These are phyloP conservation scores for Verticillium dahliae DNA, from an alignment of 2,329 filamentous ascomycete species.

Conservation along the genomic window DNA sequence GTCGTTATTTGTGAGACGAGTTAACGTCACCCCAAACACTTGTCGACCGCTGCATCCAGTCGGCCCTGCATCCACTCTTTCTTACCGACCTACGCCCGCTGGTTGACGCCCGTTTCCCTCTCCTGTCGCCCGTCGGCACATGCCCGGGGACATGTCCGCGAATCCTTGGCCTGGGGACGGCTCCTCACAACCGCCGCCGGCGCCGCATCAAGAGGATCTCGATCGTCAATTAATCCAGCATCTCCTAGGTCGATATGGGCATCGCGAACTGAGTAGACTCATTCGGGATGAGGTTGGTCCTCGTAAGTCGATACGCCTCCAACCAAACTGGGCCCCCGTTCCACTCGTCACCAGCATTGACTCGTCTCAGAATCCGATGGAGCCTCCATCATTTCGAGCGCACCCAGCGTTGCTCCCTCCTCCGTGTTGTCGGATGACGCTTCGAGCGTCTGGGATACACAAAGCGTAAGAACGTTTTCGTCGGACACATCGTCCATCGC, in stretches of 20 bases:
- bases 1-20: background rate
- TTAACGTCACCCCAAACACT: background rate
- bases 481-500: slow-evolving; percentile 32
- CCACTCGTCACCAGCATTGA: background rate
- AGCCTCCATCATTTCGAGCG: slow-evolving; percentile 25
- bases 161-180: slow-evolving; percentile 25
- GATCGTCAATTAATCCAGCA: slow-evolving; percentile 28
- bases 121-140: background rate
- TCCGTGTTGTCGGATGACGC: slow-evolving; percentile 27
- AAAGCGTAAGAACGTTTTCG: slow-evolving; percentile 25
- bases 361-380: slow-evolving; percentile 16
- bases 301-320: slow-evolving; percentile 17
- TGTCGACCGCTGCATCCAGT: background rate
- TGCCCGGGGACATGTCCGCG: slow-evolving; percentile 12
- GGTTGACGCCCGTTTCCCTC: background rate
- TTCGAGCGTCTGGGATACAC: slow-evolving; percentile 27
- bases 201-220: slow-evolving; percentile 16
- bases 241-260: slow-evolving; percentile 24
- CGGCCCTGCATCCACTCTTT: background rate
- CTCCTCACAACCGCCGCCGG: slow-evolving; percentile 17
- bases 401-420: slow-evolving; percentile 19
- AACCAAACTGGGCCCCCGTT: background rate
- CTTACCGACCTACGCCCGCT: background rate
- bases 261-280: slow-evolving; percentile 23
- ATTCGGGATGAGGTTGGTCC: slow-evolving; percentile 22